Percentiles rank a stretch among this genome's conserved stretches.
Conservation (phyloP, 208 protist genomes). For the Leishmania guyanensis region DNA sequence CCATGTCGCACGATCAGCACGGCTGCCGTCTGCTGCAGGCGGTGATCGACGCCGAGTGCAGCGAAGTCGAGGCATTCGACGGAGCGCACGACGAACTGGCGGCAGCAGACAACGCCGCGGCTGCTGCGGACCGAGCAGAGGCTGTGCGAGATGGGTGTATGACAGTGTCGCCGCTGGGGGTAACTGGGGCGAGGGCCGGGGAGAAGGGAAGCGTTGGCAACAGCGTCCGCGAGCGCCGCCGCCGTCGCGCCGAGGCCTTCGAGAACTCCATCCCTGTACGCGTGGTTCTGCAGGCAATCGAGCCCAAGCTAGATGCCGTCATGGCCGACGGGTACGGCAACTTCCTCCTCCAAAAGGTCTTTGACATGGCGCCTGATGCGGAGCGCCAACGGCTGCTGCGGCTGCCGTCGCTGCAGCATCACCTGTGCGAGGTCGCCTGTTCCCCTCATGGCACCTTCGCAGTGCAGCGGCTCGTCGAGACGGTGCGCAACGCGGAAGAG, state of each 20-base stretch:
- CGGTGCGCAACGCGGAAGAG: conserved; percentile 74
- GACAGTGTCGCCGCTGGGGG: not conserved
- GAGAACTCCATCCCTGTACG: conserved; percentile 41
- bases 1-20: conserved; percentile 58
- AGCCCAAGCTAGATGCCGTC: conserved; percentile 66
- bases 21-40: conserved; percentile 72
- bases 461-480: conserved; percentile 96
- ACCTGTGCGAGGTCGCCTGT: conserved; percentile 52
- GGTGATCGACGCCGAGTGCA: conserved; percentile 52
- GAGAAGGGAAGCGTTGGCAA: not conserved
- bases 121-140: not conserved
- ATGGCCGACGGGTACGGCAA: conserved; percentile 98
- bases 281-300: conserved; percentile 45
- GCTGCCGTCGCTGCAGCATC: conserved; percentile 48
- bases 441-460: conserved; percentile 95
- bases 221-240: conserved; percentile 9
- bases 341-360: conserved; percentile 96
- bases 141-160: not conserved
- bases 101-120: not conserved
- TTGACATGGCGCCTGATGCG: conserved; percentile 57
- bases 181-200: too few relatives aligned
- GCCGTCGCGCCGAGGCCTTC: conserved; percentile 26
- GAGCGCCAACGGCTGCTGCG: conserved; percentile 58
- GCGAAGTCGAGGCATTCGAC: conserved; percentile 3
- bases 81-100: not conserved